Conservation (phyloP, 306 rosid species). For the Boehmeria nivea region DNA sequence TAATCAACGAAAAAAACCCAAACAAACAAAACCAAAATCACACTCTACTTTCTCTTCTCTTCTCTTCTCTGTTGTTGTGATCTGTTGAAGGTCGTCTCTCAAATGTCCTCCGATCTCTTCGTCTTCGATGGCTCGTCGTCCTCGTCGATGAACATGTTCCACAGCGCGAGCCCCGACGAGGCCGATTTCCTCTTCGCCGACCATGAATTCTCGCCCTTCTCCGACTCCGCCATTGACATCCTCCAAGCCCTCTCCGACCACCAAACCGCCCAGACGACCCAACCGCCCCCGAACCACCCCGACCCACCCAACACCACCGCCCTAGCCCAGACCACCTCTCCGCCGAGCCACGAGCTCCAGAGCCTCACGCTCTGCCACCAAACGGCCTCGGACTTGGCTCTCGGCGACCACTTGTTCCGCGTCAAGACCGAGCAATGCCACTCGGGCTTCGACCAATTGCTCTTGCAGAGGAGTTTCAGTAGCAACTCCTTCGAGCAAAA, state of each 20-base stretch:
- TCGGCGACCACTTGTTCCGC: constrained; percentile 31
- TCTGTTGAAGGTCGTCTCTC: neutral
- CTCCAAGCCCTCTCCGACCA: constrained; percentile 30
- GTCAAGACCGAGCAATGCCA: constrained; percentile 63
- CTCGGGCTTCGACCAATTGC: constrained; percentile 18
- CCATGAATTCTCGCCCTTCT: constrained; percentile 32
- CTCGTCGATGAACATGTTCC: constrained; percentile 23
- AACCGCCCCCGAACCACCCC: constrained; percentile 14
- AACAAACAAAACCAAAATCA: neutral
- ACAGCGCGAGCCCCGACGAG: constrained; percentile 32
- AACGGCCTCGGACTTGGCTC: constrained; percentile 35
- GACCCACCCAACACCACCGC: constrained; percentile 33
- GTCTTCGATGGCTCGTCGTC: constrained; percentile 33
- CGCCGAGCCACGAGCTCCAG: constrained; percentile 9
- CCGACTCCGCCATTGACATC: constrained; percentile 36
- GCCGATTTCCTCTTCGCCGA: constrained; percentile 45
- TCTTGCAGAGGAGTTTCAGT: constrained; percentile 63
- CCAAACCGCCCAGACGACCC: too few relatives aligned
- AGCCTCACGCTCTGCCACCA: constrained; percentile 31
- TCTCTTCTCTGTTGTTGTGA: neutral
- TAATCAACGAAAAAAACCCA: neutral
- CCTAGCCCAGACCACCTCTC: constrained; percentile 27
- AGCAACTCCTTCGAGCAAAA: constrained; percentile 55
- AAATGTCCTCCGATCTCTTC: constrained; percentile 67
- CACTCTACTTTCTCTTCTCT: neutral